phyloP scores from a whole-genome alignment of 2,329 filamentous ascomycete species.

The Graphiopsis chlorocephala region DNA sequence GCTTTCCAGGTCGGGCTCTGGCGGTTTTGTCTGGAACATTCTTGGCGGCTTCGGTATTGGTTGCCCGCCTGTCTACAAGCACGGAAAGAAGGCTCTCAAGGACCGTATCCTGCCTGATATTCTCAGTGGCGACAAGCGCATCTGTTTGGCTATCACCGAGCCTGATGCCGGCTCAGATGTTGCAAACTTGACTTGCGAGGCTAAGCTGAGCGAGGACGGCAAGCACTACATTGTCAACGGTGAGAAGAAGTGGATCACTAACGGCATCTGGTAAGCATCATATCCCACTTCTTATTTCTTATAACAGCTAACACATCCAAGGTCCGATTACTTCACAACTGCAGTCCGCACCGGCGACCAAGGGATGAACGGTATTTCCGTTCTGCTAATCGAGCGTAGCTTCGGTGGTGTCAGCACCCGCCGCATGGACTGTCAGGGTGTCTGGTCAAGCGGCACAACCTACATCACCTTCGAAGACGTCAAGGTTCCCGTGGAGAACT shows the following conservation, averaged over 20 bases:
- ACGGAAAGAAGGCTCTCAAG: conserved; percentile 79
- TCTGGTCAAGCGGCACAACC: conserved; percentile 91
- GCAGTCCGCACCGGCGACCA: conserved; percentile 84
- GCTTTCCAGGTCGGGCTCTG: conserved; percentile 81
- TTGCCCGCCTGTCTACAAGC: conserved; percentile 86
- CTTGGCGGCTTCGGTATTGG: conserved; percentile 97
- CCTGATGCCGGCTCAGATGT: conserved; percentile 92
- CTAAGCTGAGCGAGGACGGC: conserved; percentile 88
- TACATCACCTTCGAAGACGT: conserved; percentile 99
- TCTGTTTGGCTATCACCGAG: conserved; percentile 96
- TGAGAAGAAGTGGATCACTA: conserved; percentile 99
- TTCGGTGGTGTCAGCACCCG: conserved; percentile 84
- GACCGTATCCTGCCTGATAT: conserved; percentile 87
- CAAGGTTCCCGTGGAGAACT: conserved; percentile 98
- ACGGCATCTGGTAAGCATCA: conserved; percentile 61
- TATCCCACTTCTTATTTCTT: not conserved
- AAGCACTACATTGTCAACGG: conserved; percentile 99
- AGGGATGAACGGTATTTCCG: conserved; percentile 89
- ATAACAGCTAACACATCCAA: conserved; percentile 50
- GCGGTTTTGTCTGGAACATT: conserved; percentile 95
- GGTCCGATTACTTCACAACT: conserved; percentile 90
- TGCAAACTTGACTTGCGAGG: conserved; percentile 91
- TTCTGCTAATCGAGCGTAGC: conserved; percentile 87
- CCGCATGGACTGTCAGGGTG: conserved; percentile 97
- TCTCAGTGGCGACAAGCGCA: conserved; percentile 88